These are phyloP conservation scores for Fusarium chlamydosporum DNA, from an alignment of 2,329 filamentous ascomycete species.

Conservation along the genomic window DNA sequence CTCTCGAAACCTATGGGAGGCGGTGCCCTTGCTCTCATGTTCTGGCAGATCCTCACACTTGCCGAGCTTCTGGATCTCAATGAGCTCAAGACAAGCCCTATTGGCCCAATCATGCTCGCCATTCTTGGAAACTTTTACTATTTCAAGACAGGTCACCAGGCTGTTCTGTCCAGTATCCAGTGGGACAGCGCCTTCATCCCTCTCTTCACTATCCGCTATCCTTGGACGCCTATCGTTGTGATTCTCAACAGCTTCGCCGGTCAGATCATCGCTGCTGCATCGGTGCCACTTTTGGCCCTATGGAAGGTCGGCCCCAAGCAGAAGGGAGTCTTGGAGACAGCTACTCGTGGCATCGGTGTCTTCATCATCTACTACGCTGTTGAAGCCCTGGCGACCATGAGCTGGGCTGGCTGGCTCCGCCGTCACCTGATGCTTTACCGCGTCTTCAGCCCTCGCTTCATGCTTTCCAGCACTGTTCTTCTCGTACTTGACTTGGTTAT, in stretches of 20 bases:
- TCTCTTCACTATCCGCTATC: constrained; percentile 84
- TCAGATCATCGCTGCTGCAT: constrained; percentile 84
- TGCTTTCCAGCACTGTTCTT: constrained; percentile 81
- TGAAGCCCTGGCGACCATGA: constrained; percentile 86
- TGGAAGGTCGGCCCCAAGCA: constrained; percentile 91
- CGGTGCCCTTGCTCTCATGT: constrained; percentile 83
- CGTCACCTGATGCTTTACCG: constrained; percentile 97
- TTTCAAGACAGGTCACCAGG: constrained; percentile 98
- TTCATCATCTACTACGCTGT: constrained; percentile 87
- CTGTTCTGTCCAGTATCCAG: constrained; percentile 87
- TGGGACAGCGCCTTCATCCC: constrained; percentile 98
- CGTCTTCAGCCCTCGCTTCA: constrained; percentile 91
- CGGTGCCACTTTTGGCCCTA: constrained; percentile 83
- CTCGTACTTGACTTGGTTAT: constrained; percentile 82
- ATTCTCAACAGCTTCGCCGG: constrained; percentile 89
- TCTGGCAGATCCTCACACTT: constrained; percentile 91
- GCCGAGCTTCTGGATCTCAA: constrained; percentile 74
- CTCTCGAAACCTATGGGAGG: constrained; percentile 96
- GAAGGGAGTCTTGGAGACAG: constrained; percentile 75
- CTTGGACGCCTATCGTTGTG: constrained; percentile 87
- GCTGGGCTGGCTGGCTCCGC: constrained; percentile 89
- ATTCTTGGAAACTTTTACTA: constrained; percentile 94
- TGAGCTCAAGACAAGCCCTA: constrained; percentile 73
- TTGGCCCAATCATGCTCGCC: constrained; percentile 87
- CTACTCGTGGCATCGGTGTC: constrained; percentile 78